Evolutionary conservation across 140 eudicot species (phyloP), one percentile per base, ranked within the genome.

Genomic region (Flaveria floridana): DNA sequence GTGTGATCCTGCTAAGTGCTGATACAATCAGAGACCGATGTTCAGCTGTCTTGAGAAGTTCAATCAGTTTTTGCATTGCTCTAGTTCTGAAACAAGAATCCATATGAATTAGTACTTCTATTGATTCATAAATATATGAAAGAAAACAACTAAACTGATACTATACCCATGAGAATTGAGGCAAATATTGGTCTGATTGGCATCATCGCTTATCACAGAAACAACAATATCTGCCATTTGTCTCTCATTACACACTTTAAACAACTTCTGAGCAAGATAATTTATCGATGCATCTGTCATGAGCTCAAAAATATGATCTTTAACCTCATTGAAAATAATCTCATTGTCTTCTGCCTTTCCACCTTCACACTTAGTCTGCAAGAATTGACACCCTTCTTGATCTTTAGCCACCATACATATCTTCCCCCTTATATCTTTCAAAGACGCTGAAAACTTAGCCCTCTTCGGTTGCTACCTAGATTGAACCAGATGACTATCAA

Each of bases 61-160:
- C 87, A 8, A 88, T 23, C 85, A 88, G 3, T 50, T 88, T 86
- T 78, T 88, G 95, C 81, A 88, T 74, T 15, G 92, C 81, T 21
- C 89, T 77, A 64, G 91, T 84, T 73, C 92, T 88, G 88, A 74
- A 76, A 75, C 68, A 76, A 75, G 46, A 82, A 41, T 28, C 34
- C 34, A 28, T 28, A 66, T 9, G 12, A 7, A 50, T 51, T 47
- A 65, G 50, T 53, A 47, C 16, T 50, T 7, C 41, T 58, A 52
- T 53, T 42, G 7, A 74, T 46, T 7, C 6, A 76, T 26, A 42
- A 65, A 19, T 7, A 13, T 11, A 16, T 34, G 3, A 15, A 51
- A 72, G 28, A 50, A 10, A 64, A 2, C 19, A 14, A 72, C 47
- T 42, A n/a, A 15, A 66, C 44, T 64, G 28, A n/a, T 48, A 11